A percentile compares a stretch with the other conserved stretches of the same genome.
Evolutionary conservation across 179 eudicot species (phyloP).

Genomic region (Beta corolliflora): DNA sequence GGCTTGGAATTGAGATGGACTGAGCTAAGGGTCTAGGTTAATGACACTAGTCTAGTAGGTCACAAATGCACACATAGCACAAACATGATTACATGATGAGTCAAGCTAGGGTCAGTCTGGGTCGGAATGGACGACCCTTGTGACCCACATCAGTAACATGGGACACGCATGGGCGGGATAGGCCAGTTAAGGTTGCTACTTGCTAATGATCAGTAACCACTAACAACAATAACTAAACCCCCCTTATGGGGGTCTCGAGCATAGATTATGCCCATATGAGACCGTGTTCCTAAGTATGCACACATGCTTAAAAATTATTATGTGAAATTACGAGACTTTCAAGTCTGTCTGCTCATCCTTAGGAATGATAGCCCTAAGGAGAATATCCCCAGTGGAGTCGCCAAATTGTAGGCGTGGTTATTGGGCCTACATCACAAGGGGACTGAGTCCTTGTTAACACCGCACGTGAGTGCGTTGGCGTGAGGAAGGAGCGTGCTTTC

Average conservation of each 20-base stretch:
- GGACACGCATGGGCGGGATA: background rate
- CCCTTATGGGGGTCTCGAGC: background rate
- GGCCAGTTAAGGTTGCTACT: background rate
- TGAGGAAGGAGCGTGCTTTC: background rate
- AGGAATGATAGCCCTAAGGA: background rate
- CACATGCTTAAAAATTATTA: too few relatives aligned
- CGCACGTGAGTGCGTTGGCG: background rate
- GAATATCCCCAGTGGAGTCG: background rate
- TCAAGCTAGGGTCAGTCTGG: too few relatives aligned
- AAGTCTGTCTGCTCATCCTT: background rate
- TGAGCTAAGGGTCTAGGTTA: too few relatives aligned
- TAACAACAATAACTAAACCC: background rate
- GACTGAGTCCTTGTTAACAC: background rate
- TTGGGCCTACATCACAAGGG: background rate
- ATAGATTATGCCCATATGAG: background rate
- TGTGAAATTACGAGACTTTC: background rate
- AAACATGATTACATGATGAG: too few relatives aligned
- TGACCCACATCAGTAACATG: background rate
- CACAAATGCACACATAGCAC: too few relatives aligned
- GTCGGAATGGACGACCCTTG: background rate
- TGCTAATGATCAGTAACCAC: background rate
- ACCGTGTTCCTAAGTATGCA: too few relatives aligned
- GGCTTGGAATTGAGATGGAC: background rate
- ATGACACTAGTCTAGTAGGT: too few relatives aligned
- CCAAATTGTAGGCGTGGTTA: background rate